A percentile compares a stretch with the other conserved stretches of the same genome.
phyloP scores from a whole-genome alignment of 2,329 filamentous ascomycete species.

The Fusarium torreyae region DNA sequence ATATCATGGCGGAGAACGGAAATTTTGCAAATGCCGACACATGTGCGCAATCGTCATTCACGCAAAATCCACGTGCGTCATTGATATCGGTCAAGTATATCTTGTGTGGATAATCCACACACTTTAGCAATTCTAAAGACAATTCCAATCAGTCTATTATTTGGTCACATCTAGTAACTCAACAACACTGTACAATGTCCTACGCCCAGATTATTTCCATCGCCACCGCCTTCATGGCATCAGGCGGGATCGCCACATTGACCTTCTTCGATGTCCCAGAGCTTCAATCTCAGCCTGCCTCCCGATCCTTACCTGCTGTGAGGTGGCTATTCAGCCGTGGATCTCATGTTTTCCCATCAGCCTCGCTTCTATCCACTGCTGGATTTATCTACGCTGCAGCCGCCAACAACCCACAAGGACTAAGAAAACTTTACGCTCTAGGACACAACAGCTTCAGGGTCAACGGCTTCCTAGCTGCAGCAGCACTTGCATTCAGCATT shows the following conservation, averaged over 20 bases:
- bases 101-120: neutral
- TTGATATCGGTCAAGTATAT: neutral
- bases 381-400: constrained; percentile 13
- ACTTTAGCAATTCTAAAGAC: no score
- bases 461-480: constrained; percentile 3
- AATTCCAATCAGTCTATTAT: no score
- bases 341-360: neutral
- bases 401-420: rapidly evolving
- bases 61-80: constrained; percentile 2
- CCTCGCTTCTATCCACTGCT: neutral
- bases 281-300: constrained; percentile 20
- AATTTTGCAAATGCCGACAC: neutral
- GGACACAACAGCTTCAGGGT: neutral
- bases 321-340: constrained; percentile 13
- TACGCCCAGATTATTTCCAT: neutral
- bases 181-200: neutral
- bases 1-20: neutral
- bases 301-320: neutral
- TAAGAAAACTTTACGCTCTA: rapidly evolving
- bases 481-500: constrained; percentile 7
- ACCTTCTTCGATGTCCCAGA: constrained; percentile 25
- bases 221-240: constrained; percentile 12
- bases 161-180: no score
- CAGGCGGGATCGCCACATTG: constrained; percentile 6
- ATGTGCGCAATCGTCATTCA: neutral